Conservation (phyloP, 2,329 filamentous ascomycete genomes). For the Colletotrichum endophyticum region DNA sequence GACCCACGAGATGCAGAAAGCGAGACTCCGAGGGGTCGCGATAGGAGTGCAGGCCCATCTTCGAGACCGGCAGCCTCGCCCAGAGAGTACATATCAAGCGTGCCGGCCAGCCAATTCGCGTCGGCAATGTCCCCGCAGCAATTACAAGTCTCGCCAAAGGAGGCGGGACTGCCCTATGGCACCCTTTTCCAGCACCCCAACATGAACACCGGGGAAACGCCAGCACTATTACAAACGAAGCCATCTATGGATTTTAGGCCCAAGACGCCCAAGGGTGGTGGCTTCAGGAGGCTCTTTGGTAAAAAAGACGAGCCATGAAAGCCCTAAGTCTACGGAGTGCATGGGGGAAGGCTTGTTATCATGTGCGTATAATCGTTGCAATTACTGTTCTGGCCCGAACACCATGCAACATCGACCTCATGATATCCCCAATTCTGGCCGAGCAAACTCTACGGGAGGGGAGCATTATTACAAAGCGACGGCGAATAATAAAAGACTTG, state of each 20-base stretch:
- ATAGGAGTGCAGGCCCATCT: slow-evolving; percentile 6
- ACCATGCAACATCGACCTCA: background rate
- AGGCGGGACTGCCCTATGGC: slow-evolving; percentile 9
- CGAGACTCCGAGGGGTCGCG: background rate
- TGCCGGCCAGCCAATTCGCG: slow-evolving; percentile 15
- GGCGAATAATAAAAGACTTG: background rate
- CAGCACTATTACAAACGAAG: slow-evolving; percentile 13
- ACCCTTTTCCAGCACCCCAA: slow-evolving; percentile 19
- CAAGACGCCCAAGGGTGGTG: slow-evolving; percentile 39
- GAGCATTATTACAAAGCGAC: background rate
- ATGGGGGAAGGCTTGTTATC: background rate
- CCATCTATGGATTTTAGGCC: slow-evolving; percentile 27
- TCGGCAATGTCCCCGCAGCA: slow-evolving; percentile 14
- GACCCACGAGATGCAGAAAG: slow-evolving; percentile 10
- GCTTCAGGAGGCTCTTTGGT: slow-evolving; percentile 44
- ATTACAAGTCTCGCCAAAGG: slow-evolving; percentile 13
- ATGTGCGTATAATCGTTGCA: background rate
- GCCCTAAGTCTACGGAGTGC: background rate
- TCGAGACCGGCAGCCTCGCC: slow-evolving; percentile 3
- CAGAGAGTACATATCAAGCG: slow-evolving; percentile 7
- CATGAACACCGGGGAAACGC: slow-evolving; percentile 24
- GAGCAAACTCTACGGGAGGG: background rate
- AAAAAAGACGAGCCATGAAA: slow-evolving; percentile 27
- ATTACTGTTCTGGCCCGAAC: background rate
- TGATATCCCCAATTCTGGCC: background rate